phyloP scores from a whole-genome alignment of 176 grass and related monocot species.

The Carex scoparia region DNA sequence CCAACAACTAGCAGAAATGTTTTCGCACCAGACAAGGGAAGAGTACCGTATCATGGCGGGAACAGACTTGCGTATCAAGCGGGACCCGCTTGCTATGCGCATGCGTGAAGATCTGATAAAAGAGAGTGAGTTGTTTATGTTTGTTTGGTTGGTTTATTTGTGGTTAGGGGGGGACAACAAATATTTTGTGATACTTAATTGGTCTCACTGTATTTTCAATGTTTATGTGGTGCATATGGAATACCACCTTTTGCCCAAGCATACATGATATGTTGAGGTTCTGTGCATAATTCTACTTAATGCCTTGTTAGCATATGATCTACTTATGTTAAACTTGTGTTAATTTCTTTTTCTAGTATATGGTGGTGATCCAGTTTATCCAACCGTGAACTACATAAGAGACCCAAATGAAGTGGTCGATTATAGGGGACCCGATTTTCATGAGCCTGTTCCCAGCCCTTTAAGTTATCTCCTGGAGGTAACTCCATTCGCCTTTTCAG shows the following conservation, averaged over 20 bases:
- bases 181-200: background rate
- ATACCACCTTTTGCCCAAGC: background rate
- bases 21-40: slow-evolving; percentile 72
- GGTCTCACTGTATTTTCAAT: background rate
- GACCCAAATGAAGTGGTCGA: slow-evolving; percentile 78
- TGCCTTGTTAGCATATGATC: background rate
- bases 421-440: slow-evolving; percentile 77
- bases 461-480: slow-evolving; percentile 84
- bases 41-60: slow-evolving; percentile 92
- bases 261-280: background rate
- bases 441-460: slow-evolving; percentile 78
- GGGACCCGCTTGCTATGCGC: slow-evolving; percentile 83
- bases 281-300: background rate
- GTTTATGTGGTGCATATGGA: background rate
- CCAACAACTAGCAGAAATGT: slow-evolving; percentile 82
- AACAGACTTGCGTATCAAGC: slow-evolving; percentile 59
- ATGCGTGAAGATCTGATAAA: slow-evolving; percentile 91
- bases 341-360: slow-evolving; percentile 59
- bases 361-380: slow-evolving; percentile 98
- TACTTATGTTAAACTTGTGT: background rate
- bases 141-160: background rate
- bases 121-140: slow-evolving; percentile 36
- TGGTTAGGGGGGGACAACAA: background rate
- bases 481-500: background rate
- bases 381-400: slow-evolving; percentile 88